These are phyloP conservation scores for Lycium barbarum DNA, from an alignment of 257 asterid species.

Conservation along the genomic window DNA sequence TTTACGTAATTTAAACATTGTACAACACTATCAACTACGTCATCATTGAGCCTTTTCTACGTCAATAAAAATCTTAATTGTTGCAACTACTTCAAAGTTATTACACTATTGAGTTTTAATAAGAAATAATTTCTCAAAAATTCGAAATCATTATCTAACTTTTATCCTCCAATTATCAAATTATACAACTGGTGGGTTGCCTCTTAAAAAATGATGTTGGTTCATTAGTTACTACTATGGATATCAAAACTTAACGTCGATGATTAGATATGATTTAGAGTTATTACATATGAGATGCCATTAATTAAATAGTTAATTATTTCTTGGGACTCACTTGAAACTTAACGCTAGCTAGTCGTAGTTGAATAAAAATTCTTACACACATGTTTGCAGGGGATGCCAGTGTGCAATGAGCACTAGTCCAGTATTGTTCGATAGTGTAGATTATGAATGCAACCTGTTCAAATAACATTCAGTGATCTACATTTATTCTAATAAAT, in stretches of 20 bases:
- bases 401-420: neutral
- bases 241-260: too few relatives aligned
- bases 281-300: neutral
- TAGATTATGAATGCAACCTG: neutral
- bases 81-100: too few relatives aligned
- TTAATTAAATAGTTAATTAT: too few relatives aligned
- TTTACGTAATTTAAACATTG: too few relatives aligned
- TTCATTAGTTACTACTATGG: too few relatives aligned
- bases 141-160: neutral
- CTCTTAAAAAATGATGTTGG: too few relatives aligned
- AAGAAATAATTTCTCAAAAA: too few relatives aligned
- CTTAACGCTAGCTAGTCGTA: neutral
- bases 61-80: neutral
- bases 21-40: neutral
- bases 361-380: neutral
- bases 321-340: neutral
- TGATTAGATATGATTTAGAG: neutral
- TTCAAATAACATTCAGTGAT: neutral
- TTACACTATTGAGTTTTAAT: neutral
- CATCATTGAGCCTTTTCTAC: neutral
- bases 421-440: neutral
- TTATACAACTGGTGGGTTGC: too few relatives aligned
- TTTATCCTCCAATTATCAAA: too few relatives aligned
- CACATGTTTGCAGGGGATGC: neutral
- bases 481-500: too few relatives aligned